Evolutionary conservation across 768 basidiomycete genomes (phyloP).

Genomic region (Lentinula detonsa): DNA sequence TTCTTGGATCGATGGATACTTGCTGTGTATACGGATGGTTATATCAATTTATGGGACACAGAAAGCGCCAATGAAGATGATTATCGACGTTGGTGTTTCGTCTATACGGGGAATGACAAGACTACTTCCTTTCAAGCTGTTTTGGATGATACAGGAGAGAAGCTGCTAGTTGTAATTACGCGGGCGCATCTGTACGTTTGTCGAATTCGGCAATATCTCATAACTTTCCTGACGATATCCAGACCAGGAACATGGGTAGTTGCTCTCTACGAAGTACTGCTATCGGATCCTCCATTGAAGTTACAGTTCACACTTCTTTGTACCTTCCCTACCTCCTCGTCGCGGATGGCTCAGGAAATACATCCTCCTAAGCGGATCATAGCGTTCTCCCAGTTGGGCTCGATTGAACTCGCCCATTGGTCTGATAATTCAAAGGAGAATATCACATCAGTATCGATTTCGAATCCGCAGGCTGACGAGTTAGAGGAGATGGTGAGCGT

Average conservation of each 20-base stretch:
- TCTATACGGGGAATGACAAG: conserved; percentile 1
- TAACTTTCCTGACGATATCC: not conserved
- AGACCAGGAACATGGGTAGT: not conserved
- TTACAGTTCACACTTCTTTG: not conserved
- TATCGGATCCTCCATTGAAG: not conserved
- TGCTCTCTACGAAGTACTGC: conserved; percentile 1
- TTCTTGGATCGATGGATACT: conserved; percentile 44
- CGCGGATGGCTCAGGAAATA: conserved; percentile 28
- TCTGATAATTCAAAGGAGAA: not conserved
- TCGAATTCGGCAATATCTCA: not conserved
- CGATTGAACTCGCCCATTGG: not conserved
- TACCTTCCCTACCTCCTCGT: conserved; percentile 5
- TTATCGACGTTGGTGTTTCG: not conserved
- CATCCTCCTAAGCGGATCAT: conserved; percentile 24
- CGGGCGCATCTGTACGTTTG: conserved; percentile 13
- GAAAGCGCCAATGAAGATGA: not conserved
- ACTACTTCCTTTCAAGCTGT: conserved; percentile 15
- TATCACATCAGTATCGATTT: not conserved
- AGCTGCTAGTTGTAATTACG: conserved; percentile 17
- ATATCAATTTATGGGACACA: conserved; percentile 37
- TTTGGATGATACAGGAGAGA: conserved; percentile 15
- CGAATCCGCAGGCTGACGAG: not conserved
- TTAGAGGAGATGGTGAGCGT: conserved; percentile 26
- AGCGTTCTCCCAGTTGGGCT: conserved; percentile 21
- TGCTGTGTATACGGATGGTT: conserved; percentile 34